Percentiles rank a stretch among this genome's conserved stretches.
Conservation (phyloP, 192 early-diverging fungal genomes). For the Paraglomus brasilianum region DNA sequence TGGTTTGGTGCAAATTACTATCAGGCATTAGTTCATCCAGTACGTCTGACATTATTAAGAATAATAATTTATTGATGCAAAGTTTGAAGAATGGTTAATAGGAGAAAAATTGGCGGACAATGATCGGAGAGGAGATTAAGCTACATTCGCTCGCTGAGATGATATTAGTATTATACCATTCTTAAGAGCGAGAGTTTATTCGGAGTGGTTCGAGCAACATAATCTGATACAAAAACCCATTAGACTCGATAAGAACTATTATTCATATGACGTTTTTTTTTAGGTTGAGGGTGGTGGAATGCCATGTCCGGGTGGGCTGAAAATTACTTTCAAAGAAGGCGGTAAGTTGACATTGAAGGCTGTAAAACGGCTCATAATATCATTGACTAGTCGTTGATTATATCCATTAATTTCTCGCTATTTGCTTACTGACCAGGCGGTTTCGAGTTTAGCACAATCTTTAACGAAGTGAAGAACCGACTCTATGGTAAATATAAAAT, state of each 20-base stretch:
- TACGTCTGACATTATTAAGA: slow-evolving; percentile 27
- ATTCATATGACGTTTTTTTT: not conserved
- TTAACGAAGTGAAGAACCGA: slow-evolving; percentile 34
- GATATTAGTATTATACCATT: too few relatives aligned
- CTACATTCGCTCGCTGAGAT: too few relatives aligned
- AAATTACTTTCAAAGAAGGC: slow-evolving; percentile 54
- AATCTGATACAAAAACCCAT: too few relatives aligned
- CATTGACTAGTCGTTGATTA: not conserved
- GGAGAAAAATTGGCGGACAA: too few relatives aligned
- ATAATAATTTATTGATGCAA: not conserved
- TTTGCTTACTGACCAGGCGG: slow-evolving; percentile 32
- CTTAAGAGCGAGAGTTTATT: too few relatives aligned
- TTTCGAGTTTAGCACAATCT: slow-evolving; percentile 49
- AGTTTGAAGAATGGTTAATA: slow-evolving; percentile 7
- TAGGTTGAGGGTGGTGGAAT: slow-evolving; percentile 52
- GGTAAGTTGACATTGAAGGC: slow-evolving; percentile 32
- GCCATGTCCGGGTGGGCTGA: slow-evolving; percentile 37
- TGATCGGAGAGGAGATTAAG: too few relatives aligned
- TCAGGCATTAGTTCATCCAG: slow-evolving; percentile 40
- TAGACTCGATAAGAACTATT: not conserved
- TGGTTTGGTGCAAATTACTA: slow-evolving; percentile 59
- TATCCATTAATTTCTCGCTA: not conserved
- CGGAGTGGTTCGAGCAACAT: too few relatives aligned
- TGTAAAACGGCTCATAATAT: not conserved
- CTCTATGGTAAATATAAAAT: slow-evolving; percentile 34